Percentiles rank a stretch among this genome's conserved stretches.
phyloP scores from a whole-genome alignment of 2,329 filamentous ascomycete genomes.

The Thielaviopsis musarum region DNA sequence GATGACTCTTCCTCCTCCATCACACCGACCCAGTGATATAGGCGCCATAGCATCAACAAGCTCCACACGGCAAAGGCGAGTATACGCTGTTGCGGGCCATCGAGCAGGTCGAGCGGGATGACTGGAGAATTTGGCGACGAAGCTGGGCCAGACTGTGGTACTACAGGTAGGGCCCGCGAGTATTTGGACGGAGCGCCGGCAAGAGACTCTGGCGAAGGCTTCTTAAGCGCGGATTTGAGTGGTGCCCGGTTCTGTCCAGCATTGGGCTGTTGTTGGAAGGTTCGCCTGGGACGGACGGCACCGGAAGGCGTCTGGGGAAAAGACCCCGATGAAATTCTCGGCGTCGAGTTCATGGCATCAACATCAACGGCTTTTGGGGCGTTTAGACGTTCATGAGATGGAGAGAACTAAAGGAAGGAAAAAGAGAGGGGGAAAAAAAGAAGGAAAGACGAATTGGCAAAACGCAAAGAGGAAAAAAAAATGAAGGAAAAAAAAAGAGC shows the following conservation, averaged over 20 bases:
- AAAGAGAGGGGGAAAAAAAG: background rate
- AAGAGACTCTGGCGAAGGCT: background rate
- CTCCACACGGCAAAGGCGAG: constrained; percentile 72
- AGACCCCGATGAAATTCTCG: constrained; percentile 10
- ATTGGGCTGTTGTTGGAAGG: constrained; percentile 4
- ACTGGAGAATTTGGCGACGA: constrained; percentile 36
- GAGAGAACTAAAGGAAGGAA: background rate
- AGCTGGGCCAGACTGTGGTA: constrained; percentile 23
- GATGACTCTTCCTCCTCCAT: constrained; percentile 72
- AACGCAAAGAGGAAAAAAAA: background rate
- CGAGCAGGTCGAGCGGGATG: constrained; percentile 66
- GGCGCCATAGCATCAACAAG: constrained; percentile 59
- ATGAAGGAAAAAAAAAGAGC: background rate
- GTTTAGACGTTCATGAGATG: constrained; percentile 1
- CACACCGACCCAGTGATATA: constrained; percentile 70
- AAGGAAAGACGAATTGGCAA: too few relatives aligned
- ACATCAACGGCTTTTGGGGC: background rate
- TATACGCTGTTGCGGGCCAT: constrained; percentile 79
- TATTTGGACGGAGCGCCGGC: background rate
- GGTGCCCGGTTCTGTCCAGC: background rate
- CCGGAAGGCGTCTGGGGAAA: constrained; percentile 11
- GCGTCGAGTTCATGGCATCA: constrained; percentile 10
- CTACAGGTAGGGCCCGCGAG: constrained; percentile 25
- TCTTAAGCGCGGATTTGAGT: constrained; percentile 1
- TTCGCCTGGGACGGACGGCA: constrained; percentile 10